Evolutionary conservation across 495 filamentous ascomycete genomes (phyloP).

Genomic region (Daldinia concentrica): DNA sequence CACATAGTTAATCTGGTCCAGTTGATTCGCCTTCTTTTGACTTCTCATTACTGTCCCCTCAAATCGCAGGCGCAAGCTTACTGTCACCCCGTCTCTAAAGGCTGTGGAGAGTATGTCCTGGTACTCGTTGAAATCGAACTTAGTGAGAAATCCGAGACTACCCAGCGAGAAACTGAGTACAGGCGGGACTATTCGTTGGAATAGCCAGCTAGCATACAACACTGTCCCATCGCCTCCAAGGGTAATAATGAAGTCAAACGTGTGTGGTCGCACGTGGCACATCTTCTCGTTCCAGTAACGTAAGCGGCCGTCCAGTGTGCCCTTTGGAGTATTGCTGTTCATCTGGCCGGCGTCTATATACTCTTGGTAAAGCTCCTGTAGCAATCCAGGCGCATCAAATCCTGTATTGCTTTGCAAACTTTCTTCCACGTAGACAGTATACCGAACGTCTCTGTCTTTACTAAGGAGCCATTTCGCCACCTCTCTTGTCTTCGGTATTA

Average conservation of each 20-base stretch:
- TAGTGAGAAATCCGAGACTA: constrained; percentile 93
- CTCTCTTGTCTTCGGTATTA: constrained; percentile 82
- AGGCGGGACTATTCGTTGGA: constrained; percentile 95
- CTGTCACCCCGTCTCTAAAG: constrained; percentile 84
- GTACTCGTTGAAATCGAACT: constrained; percentile 87
- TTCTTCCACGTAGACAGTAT: constrained; percentile 83
- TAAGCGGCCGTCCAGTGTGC: constrained; percentile 66
- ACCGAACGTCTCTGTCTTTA: constrained; percentile 70
- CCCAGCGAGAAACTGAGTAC: constrained; percentile 91
- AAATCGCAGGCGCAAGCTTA: constrained; percentile 88
- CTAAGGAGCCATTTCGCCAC: constrained; percentile 87
- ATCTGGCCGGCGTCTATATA: constrained; percentile 42
- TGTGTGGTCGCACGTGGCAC: constrained; percentile 78
- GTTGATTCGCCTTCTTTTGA: constrained; percentile 55
- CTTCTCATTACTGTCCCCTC: constrained; percentile 95
- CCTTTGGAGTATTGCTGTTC: constrained; percentile 53
- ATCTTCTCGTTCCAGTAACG: constrained; percentile 85
- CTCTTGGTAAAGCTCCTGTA: constrained; percentile 54
- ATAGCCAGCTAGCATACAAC: constrained; percentile 94
- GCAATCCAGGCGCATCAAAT: constrained; percentile 73
- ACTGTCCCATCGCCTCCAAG: constrained; percentile 98
- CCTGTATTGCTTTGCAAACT: constrained; percentile 71
- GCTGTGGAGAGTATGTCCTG: constrained; percentile 73
- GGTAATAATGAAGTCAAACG: constrained; percentile 92
- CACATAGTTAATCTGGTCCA: constrained; percentile 39